phyloP scores from a whole-genome alignment of 768 basidiomycete species.

The Mycena metata region DNA sequence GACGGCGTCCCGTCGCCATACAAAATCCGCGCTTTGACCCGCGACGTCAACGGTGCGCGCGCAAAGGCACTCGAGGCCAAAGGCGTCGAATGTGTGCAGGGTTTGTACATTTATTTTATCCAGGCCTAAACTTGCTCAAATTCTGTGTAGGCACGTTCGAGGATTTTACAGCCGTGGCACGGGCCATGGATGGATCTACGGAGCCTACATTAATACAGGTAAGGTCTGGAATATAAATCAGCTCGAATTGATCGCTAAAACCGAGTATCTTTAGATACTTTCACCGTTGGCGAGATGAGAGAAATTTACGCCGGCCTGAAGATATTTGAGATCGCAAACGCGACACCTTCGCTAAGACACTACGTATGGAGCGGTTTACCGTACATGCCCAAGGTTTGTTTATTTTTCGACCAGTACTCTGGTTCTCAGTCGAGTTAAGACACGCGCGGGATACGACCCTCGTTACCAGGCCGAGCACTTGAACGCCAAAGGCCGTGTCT shows the following conservation, averaged over 20 bases:
- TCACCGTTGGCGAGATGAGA: slow-evolving; percentile 56
- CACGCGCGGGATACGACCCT: slow-evolving; percentile 43
- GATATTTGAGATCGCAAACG: slow-evolving; percentile 57
- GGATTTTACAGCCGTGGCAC: slow-evolving; percentile 46
- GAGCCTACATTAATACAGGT: slow-evolving; percentile 58
- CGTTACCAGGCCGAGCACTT: slow-evolving; percentile 55
- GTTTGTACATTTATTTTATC: slow-evolving; percentile 36
- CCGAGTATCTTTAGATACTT: slow-evolving; percentile 40
- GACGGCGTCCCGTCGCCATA: slow-evolving; percentile 57
- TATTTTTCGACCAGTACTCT: neutral
- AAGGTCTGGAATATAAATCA: neutral
- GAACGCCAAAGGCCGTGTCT: slow-evolving; percentile 57
- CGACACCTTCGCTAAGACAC: slow-evolving; percentile 50
- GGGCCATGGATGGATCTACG: slow-evolving; percentile 54
- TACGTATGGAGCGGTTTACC: slow-evolving; percentile 61
- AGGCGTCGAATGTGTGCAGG: slow-evolving; percentile 56
- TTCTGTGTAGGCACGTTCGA: slow-evolving; percentile 42
- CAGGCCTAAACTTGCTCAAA: neutral
- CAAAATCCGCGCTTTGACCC: slow-evolving; percentile 57
- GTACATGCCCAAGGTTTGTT: slow-evolving; percentile 55
- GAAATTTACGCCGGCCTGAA: slow-evolving; percentile 56
- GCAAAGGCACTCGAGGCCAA: slow-evolving; percentile 51
- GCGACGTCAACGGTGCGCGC: slow-evolving; percentile 49
- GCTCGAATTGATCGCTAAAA: neutral
- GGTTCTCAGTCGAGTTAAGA: slow-evolving; percentile 4